Evolutionary conservation across 805 yeast species (phyloP), one percentile per base, ranked within the genome.

Genomic region (Metschnikowia sp.): DNA sequence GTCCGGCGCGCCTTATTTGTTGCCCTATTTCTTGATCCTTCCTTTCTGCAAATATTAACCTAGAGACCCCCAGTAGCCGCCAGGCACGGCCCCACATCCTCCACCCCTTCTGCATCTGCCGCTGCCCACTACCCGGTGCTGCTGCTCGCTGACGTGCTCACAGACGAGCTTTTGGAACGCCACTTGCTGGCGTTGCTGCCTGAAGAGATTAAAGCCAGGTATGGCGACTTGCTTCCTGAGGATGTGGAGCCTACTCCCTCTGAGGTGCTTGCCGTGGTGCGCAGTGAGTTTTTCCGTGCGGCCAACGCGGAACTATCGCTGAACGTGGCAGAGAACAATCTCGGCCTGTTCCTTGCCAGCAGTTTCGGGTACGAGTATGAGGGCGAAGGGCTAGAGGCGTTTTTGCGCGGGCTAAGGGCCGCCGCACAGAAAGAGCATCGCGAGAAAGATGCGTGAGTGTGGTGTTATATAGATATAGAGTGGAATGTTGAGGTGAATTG

Each of bases 311-410:
- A 70, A 43, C 61, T 82, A 46, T 64, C 76, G 44, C 62, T 61
- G 31, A 79, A 74, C 29, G 60, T 82, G 39, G 47, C 55, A 22
- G 55, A 59, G 22, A 59, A 61, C 12, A 80, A 79, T 10, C 76
- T 79, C 10, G 81, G 83, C 6, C 68, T 64, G 49, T 53, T 80
- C 36, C 69, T 82, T 35, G 65, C 84, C 31, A 70, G 68, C 46
- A 70, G 78, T 35, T 66, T 80, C 36, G 76, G 74, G n/a, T 68
- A 68, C 54, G 72, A 66, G 6, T 81, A 81, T 52, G 44, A 60
- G 9, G 84, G 84, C 9, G 85, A 81, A 58, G 85, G 85, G 1
- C 62, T 80, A 32, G 76, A 69, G 33, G 75, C 75, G 11, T 80
- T 78, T 49, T 59, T 81, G 52, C 54, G 59, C 13, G 80, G 79